Evolutionary conservation across 1,284 basidiomycete species (phyloP).

Genomic region (Gomphus sp.): DNA sequence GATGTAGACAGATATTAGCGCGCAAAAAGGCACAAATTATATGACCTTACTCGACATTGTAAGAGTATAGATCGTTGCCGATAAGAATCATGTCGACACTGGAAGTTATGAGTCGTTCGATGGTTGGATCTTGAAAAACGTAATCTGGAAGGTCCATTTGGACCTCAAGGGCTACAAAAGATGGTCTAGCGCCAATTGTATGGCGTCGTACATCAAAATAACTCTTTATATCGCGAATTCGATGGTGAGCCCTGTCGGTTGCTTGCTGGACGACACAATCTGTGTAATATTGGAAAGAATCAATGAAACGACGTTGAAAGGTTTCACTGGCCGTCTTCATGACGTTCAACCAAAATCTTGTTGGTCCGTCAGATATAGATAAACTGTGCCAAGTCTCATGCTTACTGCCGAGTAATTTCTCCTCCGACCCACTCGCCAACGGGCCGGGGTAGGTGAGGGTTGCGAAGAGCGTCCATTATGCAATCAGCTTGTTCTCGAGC

Average conservation of each 20-base stretch:
- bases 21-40: not conserved
- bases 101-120: slow-evolving; percentile 24
- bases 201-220: slow-evolving; percentile 32
- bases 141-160: slow-evolving; percentile 32
- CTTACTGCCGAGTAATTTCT: slow-evolving; percentile 26
- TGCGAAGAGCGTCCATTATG: slow-evolving; percentile 28
- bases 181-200: slow-evolving; percentile 33
- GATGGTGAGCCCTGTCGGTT: slow-evolving; percentile 24
- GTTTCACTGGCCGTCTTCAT: slow-evolving; percentile 23
- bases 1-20: not conserved
- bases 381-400: not conserved
- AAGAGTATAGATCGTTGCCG: slow-evolving; percentile 23
- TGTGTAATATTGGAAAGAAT: slow-evolving; percentile 28
- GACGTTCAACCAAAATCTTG: slow-evolving; percentile 31
- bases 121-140: slow-evolving; percentile 28
- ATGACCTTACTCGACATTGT: not conserved
- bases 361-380: not conserved
- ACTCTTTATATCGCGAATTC: slow-evolving; percentile 25
- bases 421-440: slow-evolving; percentile 20
- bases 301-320: slow-evolving; percentile 29
- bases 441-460: slow-evolving; percentile 20
- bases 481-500: slow-evolving; percentile 23
- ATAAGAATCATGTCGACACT: slow-evolving; percentile 33
- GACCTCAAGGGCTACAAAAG: slow-evolving; percentile 29
- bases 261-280: slow-evolving; percentile 34